These are phyloP conservation scores for Endothia cerciana DNA, from an alignment of 2,329 filamentous ascomycete species.

Conservation along the genomic window DNA sequence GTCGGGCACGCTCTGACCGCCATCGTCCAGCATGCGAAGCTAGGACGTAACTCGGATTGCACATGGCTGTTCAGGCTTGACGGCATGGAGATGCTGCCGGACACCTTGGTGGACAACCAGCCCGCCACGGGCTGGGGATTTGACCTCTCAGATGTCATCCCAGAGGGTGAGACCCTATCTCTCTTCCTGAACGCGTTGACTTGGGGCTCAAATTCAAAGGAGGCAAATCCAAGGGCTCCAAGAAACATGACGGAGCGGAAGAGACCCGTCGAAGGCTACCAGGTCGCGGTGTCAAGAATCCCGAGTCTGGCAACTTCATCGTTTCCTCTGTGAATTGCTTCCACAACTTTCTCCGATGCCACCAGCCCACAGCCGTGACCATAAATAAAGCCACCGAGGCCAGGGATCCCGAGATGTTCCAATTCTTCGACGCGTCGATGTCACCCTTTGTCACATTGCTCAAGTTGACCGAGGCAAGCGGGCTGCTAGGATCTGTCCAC, in stretches of 20 bases:
- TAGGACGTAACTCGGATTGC: too few relatives aligned
- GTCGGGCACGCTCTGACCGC: too few relatives aligned
- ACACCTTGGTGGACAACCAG: too few relatives aligned
- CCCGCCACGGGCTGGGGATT: too few relatives aligned
- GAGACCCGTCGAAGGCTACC: background rate
- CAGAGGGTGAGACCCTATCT: too few relatives aligned
- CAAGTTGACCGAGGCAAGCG: background rate
- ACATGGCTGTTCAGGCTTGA: too few relatives aligned
- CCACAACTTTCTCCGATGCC: constrained; percentile 10
- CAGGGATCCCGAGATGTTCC: constrained; percentile 1
- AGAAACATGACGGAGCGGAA: background rate
- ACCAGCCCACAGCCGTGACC: constrained; percentile 12
- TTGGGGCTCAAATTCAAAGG: background rate
- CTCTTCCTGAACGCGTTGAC: too few relatives aligned
- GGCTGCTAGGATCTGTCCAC: background rate
- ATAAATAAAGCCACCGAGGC: background rate
- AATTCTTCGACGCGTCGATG: background rate
- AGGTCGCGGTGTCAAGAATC: background rate
- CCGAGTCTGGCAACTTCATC: background rate
- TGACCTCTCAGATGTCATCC: too few relatives aligned
- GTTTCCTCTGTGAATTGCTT: constrained; percentile 5
- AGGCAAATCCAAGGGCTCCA: background rate
- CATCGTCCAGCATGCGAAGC: too few relatives aligned
- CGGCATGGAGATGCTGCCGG: too few relatives aligned
- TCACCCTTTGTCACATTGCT: background rate